Evolutionary conservation across 192 early-diverging fungal species (phyloP), one percentile per base, ranked within the genome.

Genomic region (Lobosporangium transversale): DNA sequence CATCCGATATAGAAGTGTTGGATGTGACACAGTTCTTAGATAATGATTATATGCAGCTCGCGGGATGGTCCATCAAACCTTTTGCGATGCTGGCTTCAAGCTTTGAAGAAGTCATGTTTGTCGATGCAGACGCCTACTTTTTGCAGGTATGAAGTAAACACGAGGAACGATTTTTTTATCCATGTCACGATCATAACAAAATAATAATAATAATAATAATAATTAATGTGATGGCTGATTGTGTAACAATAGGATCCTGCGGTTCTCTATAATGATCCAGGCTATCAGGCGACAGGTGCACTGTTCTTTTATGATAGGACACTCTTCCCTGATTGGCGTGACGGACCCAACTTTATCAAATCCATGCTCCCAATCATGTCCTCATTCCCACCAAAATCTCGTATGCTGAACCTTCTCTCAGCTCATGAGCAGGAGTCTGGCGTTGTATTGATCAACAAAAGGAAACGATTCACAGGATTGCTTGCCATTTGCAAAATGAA

Each of bases 31-130:
- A 85, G 14, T 37, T 66, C 7, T 51, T 87, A 43, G 60, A 83
- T 50, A 67, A 88, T 31, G 60, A 67, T 3, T 65, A 63, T 35
- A 79, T 85, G 40, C 50, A 55, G 4, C 63, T 88, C 51, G 78
- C 65, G n/a, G 88, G 88, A n/a, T 92, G 90, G 90, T 76, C 85
- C 6, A 79, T 90, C 49, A 93, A 93, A 59, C 87, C 91, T 0
- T 91, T 83, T 83, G 85, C 90, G 0, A 56, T 92, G 35, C 44
- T 93, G 18, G 87, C 88, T 0, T 83, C 85, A 4, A 79, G 58
- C 24, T 93, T 90, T 82, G 56, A 69, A 35, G 81, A 91, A 24
- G 81, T 83, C 14, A 88, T 93, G 48, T 70, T 93, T 56, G 79
- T 92, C 52, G 91, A 93, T 71, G 83, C 91, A 10, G 91, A 92